Percentiles rank a stretch among this genome's conserved stretches.
Evolutionary conservation across 139 green algal genomes (phyloP).

Genomic region (Trebouxia sp.): DNA sequence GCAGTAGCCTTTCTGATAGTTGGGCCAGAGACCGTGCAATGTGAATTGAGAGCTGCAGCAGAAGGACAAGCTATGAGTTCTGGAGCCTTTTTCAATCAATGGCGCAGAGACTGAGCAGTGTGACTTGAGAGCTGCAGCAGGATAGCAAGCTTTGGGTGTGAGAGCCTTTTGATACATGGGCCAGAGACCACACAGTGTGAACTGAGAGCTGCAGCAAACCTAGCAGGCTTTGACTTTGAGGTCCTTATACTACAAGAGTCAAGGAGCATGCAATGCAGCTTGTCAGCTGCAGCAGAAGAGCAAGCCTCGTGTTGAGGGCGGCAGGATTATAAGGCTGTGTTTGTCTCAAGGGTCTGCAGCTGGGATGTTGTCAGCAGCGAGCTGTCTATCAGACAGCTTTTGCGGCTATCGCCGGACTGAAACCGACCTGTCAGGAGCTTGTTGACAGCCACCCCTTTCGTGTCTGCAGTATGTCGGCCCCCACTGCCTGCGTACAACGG

Average conservation of each 20-base stretch:
- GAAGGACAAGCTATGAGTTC: not conserved
- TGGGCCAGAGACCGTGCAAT: not conserved
- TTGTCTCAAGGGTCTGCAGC: no score
- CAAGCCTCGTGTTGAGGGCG: no score
- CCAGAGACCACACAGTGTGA: not conserved
- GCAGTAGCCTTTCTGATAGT: conserved; percentile 4
- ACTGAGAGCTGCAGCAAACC: not conserved
- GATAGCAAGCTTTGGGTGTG: not conserved
- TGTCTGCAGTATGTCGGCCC: conserved; percentile 5
- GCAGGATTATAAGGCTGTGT: no score
- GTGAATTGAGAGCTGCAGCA: conserved; percentile 8
- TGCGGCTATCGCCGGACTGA: no score
- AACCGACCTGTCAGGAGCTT: conserved; percentile 11
- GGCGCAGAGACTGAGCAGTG: not conserved
- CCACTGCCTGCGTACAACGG: not conserved
- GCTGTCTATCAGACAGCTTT: no score
- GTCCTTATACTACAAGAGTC: no score
- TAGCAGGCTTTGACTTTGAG: no score
- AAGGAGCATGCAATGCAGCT: no score
- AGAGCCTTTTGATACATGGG: conserved; percentile 4
- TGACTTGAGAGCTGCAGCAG: not conserved
- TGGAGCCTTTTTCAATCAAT: not conserved
- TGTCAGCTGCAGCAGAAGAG: no score
- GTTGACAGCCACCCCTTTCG: not conserved
- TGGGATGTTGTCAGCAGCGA: no score